These are phyloP conservation scores for Cystofilobasidium capitatum DNA, from an alignment of 768 basidiomycete genomes.

Conservation along the genomic window DNA sequence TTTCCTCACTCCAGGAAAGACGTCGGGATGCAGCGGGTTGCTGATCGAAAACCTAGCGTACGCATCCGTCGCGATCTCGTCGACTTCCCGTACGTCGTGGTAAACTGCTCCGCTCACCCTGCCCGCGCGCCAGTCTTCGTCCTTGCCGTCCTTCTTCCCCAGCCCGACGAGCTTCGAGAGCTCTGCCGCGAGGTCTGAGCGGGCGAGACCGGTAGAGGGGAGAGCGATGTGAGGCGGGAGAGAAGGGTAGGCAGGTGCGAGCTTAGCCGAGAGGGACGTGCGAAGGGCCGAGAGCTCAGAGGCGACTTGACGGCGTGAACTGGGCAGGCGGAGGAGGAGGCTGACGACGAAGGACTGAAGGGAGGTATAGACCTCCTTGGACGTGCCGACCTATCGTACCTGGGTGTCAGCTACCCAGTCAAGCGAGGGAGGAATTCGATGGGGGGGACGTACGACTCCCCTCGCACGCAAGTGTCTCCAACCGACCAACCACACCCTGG, in stretches of 20 bases:
- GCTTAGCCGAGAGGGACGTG: slow-evolving; percentile 55
- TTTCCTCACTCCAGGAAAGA: slow-evolving; percentile 48
- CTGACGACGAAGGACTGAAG: slow-evolving; percentile 48
- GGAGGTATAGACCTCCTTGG: slow-evolving; percentile 46
- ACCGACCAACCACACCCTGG: slow-evolving; percentile 41
- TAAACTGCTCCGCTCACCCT: slow-evolving; percentile 79
- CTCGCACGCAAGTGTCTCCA: slow-evolving; percentile 58
- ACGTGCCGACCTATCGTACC: slow-evolving; percentile 37
- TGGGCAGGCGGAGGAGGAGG: slow-evolving; percentile 55
- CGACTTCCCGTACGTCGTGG: slow-evolving; percentile 50
- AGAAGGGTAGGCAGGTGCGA: slow-evolving; percentile 55
- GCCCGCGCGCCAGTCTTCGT: slow-evolving; percentile 56
- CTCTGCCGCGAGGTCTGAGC: slow-evolving; percentile 65
- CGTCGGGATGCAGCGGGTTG: slow-evolving; percentile 49
- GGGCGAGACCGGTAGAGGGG: slow-evolving; percentile 54
- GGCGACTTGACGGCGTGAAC: slow-evolving; percentile 52
- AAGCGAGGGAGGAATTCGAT: not conserved
- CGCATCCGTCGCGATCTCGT: slow-evolving; percentile 66
- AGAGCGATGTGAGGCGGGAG: slow-evolving; percentile 59
- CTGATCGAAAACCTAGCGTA: slow-evolving; percentile 59
- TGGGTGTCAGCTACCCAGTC: too few species aligned
- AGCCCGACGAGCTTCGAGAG: slow-evolving; percentile 58
- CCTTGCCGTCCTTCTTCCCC: slow-evolving; percentile 45
- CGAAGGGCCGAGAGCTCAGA: slow-evolving; percentile 56
- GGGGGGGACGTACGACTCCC: slow-evolving; percentile 41